Evolutionary conservation across 352 stramenopile genomes (phyloP).

Genomic region (Phytophthora syringae): DNA sequence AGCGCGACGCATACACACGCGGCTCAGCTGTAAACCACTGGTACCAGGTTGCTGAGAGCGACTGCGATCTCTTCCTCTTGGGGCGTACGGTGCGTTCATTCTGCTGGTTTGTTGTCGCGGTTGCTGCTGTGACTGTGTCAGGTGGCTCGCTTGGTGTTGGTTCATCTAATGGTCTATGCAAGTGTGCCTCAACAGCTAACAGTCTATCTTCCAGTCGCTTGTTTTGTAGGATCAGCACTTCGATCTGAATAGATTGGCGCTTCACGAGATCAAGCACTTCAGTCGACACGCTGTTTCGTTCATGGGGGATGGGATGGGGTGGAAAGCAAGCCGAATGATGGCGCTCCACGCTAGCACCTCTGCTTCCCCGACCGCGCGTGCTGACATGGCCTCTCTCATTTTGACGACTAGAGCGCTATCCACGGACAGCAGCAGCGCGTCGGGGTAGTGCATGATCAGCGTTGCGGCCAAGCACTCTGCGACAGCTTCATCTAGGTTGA

Average conservation of each 20-base stretch:
- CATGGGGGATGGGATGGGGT: too few relatives aligned
- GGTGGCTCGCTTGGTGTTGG: neutral
- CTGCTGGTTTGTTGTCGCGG: neutral
- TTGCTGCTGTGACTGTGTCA: neutral
- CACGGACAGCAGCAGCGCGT: constrained; percentile 2
- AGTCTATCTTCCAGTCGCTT: constrained; percentile 15
- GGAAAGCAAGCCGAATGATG: neutral
- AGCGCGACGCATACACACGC: constrained; percentile 3
- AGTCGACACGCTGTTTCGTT: too few relatives aligned
- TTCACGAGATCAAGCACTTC: constrained; percentile 1
- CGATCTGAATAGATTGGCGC: constrained; percentile 10
- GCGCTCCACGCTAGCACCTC: neutral
- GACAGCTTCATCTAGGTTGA: constrained; percentile 13
- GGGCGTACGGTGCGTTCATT: neutral
- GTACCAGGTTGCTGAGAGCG: constrained; percentile 6
- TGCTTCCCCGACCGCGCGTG: neutral
- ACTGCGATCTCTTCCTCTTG: constrained; percentile 5
- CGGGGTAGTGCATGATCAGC: constrained; percentile 18
- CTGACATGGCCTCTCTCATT: constrained; percentile 8
- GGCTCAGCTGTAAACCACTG: constrained; percentile 13
- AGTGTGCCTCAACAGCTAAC: constrained; percentile 8
- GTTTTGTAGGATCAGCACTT: constrained; percentile 19
- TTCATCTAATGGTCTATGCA: neutral
- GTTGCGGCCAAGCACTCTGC: constrained; percentile 10
- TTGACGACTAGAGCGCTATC: neutral